These are phyloP conservation scores for Erodium texanum DNA, from an alignment of 441 rosid species.

Conservation along the genomic window DNA sequence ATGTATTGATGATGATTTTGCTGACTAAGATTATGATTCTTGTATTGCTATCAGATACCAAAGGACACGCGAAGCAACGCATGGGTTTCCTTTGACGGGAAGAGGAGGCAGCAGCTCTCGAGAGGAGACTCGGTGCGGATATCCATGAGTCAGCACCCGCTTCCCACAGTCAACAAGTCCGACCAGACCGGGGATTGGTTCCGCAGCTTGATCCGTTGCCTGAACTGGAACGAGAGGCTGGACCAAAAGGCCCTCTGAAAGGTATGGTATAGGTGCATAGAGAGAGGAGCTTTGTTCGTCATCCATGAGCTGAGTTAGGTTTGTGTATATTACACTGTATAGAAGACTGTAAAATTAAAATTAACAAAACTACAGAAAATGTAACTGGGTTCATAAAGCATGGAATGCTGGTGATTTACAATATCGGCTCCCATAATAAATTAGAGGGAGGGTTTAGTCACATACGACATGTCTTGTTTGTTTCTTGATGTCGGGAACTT, in stretches of 20 bases:
- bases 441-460: neutral
- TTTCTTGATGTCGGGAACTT: too few species aligned
- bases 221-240: constrained; percentile 91
- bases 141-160: constrained; percentile 86
- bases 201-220: constrained; percentile 83
- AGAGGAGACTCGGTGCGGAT: constrained; percentile 86
- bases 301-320: too few species aligned
- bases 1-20: neutral
- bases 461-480: too few species aligned
- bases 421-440: too few species aligned
- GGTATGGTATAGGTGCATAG: too few species aligned
- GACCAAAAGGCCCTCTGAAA: constrained; percentile 81
- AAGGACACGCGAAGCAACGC: constrained; percentile 88
- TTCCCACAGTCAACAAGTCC: constrained; percentile 84
- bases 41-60: constrained; percentile 52
- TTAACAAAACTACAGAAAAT: too few species aligned
- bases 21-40: neutral
- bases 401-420: too few species aligned
- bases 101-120: constrained; percentile 93
- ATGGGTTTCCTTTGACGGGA: constrained; percentile 97
- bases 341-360: too few species aligned
- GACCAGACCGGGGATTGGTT: constrained; percentile 98
- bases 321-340: neutral
- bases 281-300: too few species aligned
- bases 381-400: too few species aligned